These are phyloP conservation scores for Pseudogymnoascus sp. DNA, from an alignment of 2,329 filamentous ascomycete species.

Conservation along the genomic window DNA sequence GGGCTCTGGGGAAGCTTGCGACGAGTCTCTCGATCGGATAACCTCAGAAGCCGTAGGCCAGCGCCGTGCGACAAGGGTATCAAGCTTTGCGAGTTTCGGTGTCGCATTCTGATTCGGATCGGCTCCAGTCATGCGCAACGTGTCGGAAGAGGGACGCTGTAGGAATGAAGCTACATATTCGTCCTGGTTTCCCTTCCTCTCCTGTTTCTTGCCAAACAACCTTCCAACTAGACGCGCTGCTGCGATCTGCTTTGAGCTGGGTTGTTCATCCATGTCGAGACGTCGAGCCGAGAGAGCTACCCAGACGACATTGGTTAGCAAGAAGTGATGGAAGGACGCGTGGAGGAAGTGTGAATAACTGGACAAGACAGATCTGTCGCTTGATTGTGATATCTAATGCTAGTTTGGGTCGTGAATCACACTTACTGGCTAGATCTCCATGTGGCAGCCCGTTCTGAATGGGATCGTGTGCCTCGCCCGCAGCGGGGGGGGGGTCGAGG, in stretches of 20 bases:
- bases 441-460: not conserved
- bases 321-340: not conserved
- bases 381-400: not conserved
- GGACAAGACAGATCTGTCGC: not conserved
- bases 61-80: constrained; percentile 39
- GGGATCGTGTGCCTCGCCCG: constrained; percentile 7
- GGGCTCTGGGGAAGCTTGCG: constrained; percentile 24
- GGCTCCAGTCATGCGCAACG: constrained; percentile 44
- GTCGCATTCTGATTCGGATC: constrained; percentile 29
- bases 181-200: constrained; percentile 31
- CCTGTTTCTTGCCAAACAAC: constrained; percentile 32
- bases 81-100: constrained; percentile 29
- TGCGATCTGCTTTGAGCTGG: constrained; percentile 16
- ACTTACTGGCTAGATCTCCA: constrained; percentile 5
- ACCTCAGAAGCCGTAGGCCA: constrained; percentile 42
- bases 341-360: not conserved
- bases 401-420: not conserved
- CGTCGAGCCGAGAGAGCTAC: not conserved
- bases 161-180: constrained; percentile 52
- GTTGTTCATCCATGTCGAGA: constrained; percentile 1
- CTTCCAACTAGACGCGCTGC: constrained; percentile 51
- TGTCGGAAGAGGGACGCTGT: constrained; percentile 43
- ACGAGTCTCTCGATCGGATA: constrained; percentile 12
- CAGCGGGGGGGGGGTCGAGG: not conserved
- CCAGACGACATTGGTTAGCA: not conserved